A percentile compares a stretch with the other conserved stretches of the same genome.
phyloP scores from a whole-genome alignment of 2,329 filamentous ascomycete genomes.

The Colletotrichum chrysophilum region DNA sequence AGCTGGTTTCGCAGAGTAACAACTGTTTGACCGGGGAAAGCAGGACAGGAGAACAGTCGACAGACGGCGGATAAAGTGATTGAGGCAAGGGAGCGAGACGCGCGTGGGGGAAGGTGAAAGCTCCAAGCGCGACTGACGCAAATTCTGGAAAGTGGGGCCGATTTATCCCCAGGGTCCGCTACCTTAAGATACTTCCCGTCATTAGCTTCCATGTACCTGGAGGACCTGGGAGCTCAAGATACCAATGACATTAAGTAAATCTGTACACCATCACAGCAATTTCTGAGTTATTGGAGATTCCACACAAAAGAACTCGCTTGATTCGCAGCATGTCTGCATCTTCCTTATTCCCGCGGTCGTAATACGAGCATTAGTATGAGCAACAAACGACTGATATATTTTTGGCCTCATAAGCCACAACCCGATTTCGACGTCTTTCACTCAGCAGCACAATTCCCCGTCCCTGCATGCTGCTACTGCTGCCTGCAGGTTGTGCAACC shows the following conservation, averaged over 20 bases:
- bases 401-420: background rate
- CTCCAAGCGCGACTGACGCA: constrained; percentile 20
- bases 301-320: background rate
- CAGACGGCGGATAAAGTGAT: background rate
- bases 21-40: background rate
- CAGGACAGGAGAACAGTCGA: background rate
- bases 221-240: background rate
- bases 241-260: background rate
- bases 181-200: background rate
- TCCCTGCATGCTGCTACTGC: background rate
- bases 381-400: background rate
- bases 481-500: background rate
- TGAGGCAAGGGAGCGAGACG: background rate
- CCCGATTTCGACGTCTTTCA: background rate
- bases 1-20: background rate
- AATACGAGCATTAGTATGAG: background rate
- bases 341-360: background rate
- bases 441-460: background rate
- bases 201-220: background rate
- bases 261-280: background rate
- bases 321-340: background rate
- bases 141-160: constrained; percentile 19
- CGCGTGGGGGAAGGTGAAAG: constrained; percentile 4
- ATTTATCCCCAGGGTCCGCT: background rate
- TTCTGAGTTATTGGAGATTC: background rate